A percentile compares a stretch with the other conserved stretches of the same genome.
Conservation (phyloP, 495 filamentous ascomycete genomes). For the Penicillium macrosclerotiorum region DNA sequence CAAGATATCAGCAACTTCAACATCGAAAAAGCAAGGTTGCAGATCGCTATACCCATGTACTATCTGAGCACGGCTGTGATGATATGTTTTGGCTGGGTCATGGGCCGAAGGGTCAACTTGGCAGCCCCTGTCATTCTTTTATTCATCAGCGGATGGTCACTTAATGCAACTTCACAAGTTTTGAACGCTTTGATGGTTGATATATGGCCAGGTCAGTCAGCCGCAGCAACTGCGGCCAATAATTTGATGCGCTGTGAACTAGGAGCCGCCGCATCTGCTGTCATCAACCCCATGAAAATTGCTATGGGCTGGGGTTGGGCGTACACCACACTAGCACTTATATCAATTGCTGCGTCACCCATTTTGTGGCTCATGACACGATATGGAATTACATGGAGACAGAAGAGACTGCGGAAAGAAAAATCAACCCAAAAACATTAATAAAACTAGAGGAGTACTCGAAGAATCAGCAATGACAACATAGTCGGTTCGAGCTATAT, state of each 20-base stretch:
- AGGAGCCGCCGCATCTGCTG: constrained; percentile 55
- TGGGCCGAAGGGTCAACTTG: constrained; percentile 32
- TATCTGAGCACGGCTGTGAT: constrained; percentile 26
- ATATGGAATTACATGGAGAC: constrained; percentile 41
- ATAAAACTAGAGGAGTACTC: too few species aligned
- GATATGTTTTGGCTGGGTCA: constrained; percentile 51
- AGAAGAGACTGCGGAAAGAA: constrained; percentile 23
- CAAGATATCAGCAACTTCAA: constrained; percentile 43
- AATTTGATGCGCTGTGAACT: constrained; percentile 64
- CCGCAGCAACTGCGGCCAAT: constrained; percentile 62
- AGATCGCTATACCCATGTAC: constrained; percentile 36
- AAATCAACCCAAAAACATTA: too few species aligned
- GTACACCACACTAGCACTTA: constrained; percentile 55
- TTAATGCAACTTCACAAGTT: constrained; percentile 32
- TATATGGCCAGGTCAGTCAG: constrained; percentile 53
- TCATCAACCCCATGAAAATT: constrained; percentile 57
- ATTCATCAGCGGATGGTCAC: constrained; percentile 31
- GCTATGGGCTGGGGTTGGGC: constrained; percentile 62
- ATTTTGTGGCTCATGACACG: constrained; percentile 26
- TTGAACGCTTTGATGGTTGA: constrained; percentile 58
- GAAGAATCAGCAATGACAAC: too few species aligned
- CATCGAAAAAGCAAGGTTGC: constrained; percentile 41
- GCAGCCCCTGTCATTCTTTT: constrained; percentile 34
- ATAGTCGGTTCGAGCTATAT: too few species aligned
- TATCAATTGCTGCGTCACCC: constrained; percentile 25